Conservation (phyloP, 495 filamentous ascomycete species). For the Aspergillus bertholletiae region DNA sequence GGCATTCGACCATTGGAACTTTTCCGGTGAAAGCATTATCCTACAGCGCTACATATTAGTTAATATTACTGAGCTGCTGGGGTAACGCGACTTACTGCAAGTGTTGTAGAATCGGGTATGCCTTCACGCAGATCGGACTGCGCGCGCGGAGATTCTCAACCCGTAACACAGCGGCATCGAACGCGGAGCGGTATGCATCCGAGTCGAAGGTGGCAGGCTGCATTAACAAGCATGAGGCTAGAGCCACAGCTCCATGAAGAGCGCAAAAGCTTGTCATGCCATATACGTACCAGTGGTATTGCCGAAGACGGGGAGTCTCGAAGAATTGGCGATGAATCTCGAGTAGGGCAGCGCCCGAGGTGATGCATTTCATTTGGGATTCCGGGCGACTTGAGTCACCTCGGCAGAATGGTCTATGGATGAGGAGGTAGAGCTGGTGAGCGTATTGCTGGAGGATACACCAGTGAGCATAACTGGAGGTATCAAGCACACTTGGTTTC, state of each 20-base stretch:
- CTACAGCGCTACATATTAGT: too few relatives aligned
- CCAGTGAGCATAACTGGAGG: slow-evolving; percentile 16
- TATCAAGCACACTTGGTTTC: slow-evolving; percentile 14
- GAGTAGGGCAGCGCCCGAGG: slow-evolving; percentile 6
- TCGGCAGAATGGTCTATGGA: slow-evolving; percentile 16
- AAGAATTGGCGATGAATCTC: slow-evolving; percentile 14
- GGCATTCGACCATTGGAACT: too few relatives aligned
- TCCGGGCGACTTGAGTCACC: slow-evolving; percentile 1
- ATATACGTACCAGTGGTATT: slow-evolving; percentile 13
- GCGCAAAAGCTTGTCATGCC: slow-evolving; percentile 16
- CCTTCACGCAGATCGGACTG: slow-evolving; percentile 10
- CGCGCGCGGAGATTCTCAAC: slow-evolving; percentile 5
- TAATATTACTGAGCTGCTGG: too few relatives aligned
- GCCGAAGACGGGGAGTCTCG: slow-evolving; percentile 14
- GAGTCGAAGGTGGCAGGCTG: background rate
- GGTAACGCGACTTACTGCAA: slow-evolving; percentile 17
- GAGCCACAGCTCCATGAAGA: slow-evolving; percentile 18
- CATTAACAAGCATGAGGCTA: slow-evolving; percentile 14
- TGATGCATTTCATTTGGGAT: slow-evolving; percentile 14
- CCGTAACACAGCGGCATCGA: background rate
- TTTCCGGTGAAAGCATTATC: too few relatives aligned
- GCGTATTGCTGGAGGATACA: slow-evolving; percentile 20
- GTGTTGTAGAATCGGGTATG: slow-evolving; percentile 8
- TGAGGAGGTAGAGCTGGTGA: slow-evolving; percentile 22
- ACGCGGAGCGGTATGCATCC: background rate